These are phyloP conservation scores for Corymbia citriodora DNA, from an alignment of 441 rosid species.

Conservation along the genomic window DNA sequence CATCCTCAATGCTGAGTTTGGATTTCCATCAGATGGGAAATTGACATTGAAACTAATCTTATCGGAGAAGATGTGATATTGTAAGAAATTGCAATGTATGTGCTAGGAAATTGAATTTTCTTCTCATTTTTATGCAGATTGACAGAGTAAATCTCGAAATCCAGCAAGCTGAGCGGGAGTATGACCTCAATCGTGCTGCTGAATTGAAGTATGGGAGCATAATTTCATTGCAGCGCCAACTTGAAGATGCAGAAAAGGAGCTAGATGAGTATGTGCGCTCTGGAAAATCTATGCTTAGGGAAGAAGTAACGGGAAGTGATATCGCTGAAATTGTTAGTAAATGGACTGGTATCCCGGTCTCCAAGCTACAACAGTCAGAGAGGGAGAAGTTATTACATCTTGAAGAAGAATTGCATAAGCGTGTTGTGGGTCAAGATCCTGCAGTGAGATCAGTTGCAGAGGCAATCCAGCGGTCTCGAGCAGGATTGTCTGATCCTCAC, in stretches of 20 bases:
- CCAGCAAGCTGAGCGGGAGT: slow-evolving; percentile 72
- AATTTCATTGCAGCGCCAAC: slow-evolving; percentile 73
- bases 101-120: neutral
- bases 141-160: slow-evolving; percentile 84
- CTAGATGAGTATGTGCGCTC: slow-evolving; percentile 57
- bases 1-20: neutral
- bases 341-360: slow-evolving; percentile 97
- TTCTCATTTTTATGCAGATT: slow-evolving; percentile 30
- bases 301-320: slow-evolving; percentile 82
- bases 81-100: neutral
- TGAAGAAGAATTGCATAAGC: slow-evolving; percentile 76
- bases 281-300: slow-evolving; percentile 71
- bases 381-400: slow-evolving; percentile 75
- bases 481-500: slow-evolving; percentile 92
- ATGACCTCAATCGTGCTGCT: slow-evolving; percentile 74
- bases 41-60: neutral
- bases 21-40: neutral
- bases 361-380: slow-evolving; percentile 93
- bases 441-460: slow-evolving; percentile 89
- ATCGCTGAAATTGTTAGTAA: slow-evolving; percentile 95
- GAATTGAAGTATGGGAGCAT: slow-evolving; percentile 88
- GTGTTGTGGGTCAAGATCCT: slow-evolving; percentile 79
- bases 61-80: neutral
- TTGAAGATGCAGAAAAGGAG: slow-evolving; percentile 74
- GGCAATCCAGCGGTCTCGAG: slow-evolving; percentile 95